phyloP scores from a whole-genome alignment of 2,329 filamentous ascomycete genomes.

The Clarireedia monteithiana region DNA sequence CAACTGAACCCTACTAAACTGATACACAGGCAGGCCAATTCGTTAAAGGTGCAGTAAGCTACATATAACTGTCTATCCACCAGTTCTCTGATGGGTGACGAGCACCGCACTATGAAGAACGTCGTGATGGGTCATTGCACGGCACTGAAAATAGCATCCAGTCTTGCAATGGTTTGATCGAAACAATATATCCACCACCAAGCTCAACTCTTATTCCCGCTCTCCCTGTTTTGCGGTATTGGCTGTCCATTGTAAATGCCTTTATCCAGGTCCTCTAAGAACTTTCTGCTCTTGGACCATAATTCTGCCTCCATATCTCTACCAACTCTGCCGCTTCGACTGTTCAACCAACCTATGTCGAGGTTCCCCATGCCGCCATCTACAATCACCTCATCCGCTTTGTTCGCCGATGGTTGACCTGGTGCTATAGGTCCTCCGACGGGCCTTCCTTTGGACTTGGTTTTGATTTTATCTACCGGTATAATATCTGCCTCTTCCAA shows the following conservation, averaged over 20 bases:
- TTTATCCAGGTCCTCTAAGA: slow-evolving; percentile 38
- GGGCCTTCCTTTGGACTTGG: slow-evolving; percentile 14
- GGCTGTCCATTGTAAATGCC: slow-evolving; percentile 8
- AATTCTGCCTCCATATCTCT: slow-evolving; percentile 78
- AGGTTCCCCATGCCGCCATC: slow-evolving; percentile 46
- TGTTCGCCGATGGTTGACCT: slow-evolving; percentile 6
- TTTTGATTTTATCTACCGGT: slow-evolving; percentile 29
- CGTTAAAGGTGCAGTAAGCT: no score
- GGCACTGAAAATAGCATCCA: neutral
- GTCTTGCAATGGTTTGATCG: no score
- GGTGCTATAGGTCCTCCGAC: neutral
- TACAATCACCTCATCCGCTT: slow-evolving; percentile 21
- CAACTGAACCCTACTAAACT: no score
- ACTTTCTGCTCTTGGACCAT: slow-evolving; percentile 53
- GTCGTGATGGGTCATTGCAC: no score
- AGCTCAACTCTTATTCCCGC: slow-evolving; percentile 6
- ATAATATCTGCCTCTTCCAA: slow-evolving; percentile 78
- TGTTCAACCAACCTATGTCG: slow-evolving; percentile 87
- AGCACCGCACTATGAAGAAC: no score
- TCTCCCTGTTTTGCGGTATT: neutral
- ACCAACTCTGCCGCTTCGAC: slow-evolving; percentile 72
- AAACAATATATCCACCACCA: neutral
- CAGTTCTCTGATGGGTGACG: no score
- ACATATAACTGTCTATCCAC: no score
- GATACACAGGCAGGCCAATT: no score